Evolutionary conservation across 1,139 yeast genomes (phyloP), one percentile per base, ranked within the genome.

Genomic region (Hanseniaspora sp.): DNA sequence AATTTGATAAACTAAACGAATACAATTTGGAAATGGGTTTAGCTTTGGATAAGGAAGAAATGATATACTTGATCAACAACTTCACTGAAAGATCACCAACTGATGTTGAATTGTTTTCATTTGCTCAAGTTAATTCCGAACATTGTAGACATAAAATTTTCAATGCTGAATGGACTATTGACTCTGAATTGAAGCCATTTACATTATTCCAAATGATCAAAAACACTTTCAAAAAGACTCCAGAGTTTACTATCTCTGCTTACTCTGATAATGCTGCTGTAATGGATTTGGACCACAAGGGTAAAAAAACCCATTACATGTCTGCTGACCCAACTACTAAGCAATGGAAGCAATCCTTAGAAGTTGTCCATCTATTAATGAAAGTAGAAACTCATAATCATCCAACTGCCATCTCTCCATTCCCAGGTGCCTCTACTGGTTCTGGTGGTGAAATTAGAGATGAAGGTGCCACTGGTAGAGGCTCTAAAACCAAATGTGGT

Each of bases 391-490:
- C 99, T 35, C 99, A 94, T 69, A 94, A 94, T 71, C 99, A 94
- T 68, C 99, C 99, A 54, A 94, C 99, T 40, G 98, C 98, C 0
- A 96, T 94, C 12, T 90, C 97, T 33, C 99, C 99, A 38, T 94
- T 86, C 71, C 92, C 98, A 5, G 99, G 99, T 70, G 99, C 99
- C 40, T 96, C 99, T 40, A 94, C 99, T 18, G 99, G 99, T 60
- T 90, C 98, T 23, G 99, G 99, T 69, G 99, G 99, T 73, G 99
- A 94, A 72, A 94, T 94, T 64, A 86, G 99, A 76, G 99, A 94
- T 69, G 99, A 94, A 73, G 98, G 97, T 71, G 98, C 99, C 33
- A 96, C 92, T 23, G 99, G 99, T 59, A 80, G 96, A 69, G 99
- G 99, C 53, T 92, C 98, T 30, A 86, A 87, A 69, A 81, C 97